Evolutionary conservation across 805 yeast species (phyloP).

Genomic region (Blastobotrys chiropterorum): DNA sequence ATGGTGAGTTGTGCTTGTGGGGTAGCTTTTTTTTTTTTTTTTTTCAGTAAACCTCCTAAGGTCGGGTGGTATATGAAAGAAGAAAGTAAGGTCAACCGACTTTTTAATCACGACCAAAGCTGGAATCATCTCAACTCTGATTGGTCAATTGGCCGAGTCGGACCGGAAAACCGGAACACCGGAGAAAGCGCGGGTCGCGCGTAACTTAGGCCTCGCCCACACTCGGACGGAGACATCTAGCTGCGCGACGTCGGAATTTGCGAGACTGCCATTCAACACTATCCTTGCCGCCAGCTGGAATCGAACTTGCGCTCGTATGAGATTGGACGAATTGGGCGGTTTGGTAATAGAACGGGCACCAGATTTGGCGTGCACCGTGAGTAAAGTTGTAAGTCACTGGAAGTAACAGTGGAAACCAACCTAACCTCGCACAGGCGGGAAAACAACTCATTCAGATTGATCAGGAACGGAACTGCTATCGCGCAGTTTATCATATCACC

Average conservation of each 20-base stretch:
- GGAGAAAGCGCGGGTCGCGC: background rate
- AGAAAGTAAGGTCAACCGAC: background rate
- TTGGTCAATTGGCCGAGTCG: conserved; percentile 1
- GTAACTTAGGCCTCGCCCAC: no score
- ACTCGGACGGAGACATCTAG: no score
- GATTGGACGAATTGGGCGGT: background rate
- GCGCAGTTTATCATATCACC: conserved; percentile 14
- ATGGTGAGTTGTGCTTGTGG: background rate
- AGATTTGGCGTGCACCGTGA: background rate
- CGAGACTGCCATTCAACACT: no score
- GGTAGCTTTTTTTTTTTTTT: background rate
- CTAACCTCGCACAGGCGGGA: no score
- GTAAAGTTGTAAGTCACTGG: background rate
- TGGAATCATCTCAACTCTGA: conserved; percentile 2
- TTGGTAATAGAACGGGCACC: background rate
- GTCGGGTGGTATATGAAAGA: conserved; percentile 1
- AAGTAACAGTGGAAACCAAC: no score
- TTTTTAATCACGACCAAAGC: background rate
- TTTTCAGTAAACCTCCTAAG: background rate
- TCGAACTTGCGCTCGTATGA: background rate
- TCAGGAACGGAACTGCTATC: background rate
- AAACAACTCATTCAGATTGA: background rate
- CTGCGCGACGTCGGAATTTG: no score
- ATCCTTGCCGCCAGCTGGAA: no score
- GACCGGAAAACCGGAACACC: background rate